Conservation (phyloP, 495 filamentous ascomycete species). For the Hypoxylon lenormandii region DNA sequence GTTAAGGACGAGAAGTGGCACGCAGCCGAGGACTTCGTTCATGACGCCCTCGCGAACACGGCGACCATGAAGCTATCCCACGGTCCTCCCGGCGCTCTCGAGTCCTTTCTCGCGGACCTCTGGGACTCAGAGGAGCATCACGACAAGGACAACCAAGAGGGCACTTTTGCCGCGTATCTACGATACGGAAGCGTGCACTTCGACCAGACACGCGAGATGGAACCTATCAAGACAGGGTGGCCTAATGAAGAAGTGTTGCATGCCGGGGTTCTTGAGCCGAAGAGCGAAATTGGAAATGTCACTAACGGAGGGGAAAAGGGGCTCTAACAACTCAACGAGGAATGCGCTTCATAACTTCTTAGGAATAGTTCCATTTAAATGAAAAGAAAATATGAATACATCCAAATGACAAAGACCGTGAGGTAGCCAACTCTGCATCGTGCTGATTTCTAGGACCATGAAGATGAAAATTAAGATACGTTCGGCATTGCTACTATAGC, state of each 20-base stretch:
- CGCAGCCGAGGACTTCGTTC: slow-evolving; percentile 46
- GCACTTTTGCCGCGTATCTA: slow-evolving; percentile 56
- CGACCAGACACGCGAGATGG: slow-evolving; percentile 49
- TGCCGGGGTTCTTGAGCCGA: slow-evolving; percentile 41
- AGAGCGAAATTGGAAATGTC: slow-evolving; percentile 1
- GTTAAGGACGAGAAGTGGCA: slow-evolving; percentile 45
- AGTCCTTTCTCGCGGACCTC: slow-evolving; percentile 47
- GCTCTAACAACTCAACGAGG: neutral
- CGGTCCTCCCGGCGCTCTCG: slow-evolving; percentile 40
- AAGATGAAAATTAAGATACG: too few relatives aligned
- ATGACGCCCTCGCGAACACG: slow-evolving; percentile 45
- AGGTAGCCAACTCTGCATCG: too few relatives aligned
- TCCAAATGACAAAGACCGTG: too few relatives aligned
- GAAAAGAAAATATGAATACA: too few relatives aligned
- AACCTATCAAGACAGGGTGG: slow-evolving; percentile 40
- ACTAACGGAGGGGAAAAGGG: neutral
- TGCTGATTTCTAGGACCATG: too few relatives aligned
- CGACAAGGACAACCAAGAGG: slow-evolving; percentile 46
- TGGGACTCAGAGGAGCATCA: slow-evolving; percentile 52
- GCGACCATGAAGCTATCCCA: slow-evolving; percentile 51
- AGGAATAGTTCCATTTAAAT: too few relatives aligned
- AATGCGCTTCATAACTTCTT: neutral
- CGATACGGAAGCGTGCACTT: slow-evolving; percentile 54
- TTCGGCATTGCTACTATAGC: neutral
- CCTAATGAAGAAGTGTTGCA: slow-evolving; percentile 43